These are phyloP conservation scores for Solanum pinnatisectum DNA, from an alignment of 257 asterid species.

Conservation along the genomic window DNA sequence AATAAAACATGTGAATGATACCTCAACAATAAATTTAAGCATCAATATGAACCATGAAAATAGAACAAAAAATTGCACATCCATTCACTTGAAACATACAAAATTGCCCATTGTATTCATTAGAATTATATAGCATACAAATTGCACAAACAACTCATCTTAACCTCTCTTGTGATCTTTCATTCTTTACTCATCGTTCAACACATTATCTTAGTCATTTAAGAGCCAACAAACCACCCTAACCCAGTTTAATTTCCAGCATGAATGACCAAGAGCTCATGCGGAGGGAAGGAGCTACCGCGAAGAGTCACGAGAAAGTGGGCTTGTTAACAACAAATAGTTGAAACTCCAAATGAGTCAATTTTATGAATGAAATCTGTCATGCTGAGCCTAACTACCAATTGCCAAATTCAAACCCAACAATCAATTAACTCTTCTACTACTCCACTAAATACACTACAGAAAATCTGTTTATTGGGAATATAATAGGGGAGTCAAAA, in stretches of 20 bases:
- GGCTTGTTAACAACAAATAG: background rate
- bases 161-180: background rate
- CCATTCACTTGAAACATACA: no score
- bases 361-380: background rate
- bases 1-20: background rate
- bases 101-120: no score
- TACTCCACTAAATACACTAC: background rate
- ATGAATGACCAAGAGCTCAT: background rate
- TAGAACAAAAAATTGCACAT: background rate
- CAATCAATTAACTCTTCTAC: no score
- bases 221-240: background rate
- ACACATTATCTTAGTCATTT: background rate
- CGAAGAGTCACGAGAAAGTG: background rate
- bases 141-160: background rate
- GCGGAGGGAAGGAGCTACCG: background rate
- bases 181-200: background rate
- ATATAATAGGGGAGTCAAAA: background rate
- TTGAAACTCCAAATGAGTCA: no score
- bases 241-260: no score
- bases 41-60: background rate
- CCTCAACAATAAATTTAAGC: background rate
- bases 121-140: no score
- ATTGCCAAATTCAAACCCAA: background rate
- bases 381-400: no score
- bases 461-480: background rate